Base-by-base conservation (phyloP, 768 basidiomycete species). In the Cystobasidium ongulense region DNA sequence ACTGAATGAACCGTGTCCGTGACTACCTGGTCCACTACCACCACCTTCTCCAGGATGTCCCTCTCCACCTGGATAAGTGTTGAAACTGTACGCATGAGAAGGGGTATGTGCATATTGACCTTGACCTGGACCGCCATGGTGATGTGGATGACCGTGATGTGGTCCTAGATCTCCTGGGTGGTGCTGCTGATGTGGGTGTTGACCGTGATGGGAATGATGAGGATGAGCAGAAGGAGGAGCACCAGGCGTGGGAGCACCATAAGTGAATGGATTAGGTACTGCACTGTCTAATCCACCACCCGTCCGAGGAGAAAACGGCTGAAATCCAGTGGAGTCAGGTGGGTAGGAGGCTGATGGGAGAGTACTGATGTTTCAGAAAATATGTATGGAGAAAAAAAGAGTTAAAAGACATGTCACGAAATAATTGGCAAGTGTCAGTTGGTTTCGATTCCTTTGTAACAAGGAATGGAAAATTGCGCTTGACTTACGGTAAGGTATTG, bases 301-400 rank as follows among this genome's bases (percentile, higher is more conserved):
- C n/a, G n/a, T 59, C 1, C 68, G 68, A 27, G 68, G 68, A 1
- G 68, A 71, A 53, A 71, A 71, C 25, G 59, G 68, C 29, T 67
- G 65, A 29, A 67, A 53, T 36, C 39, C 65, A 5, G 65, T 11
- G n/a, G 10, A 11, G n/a, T 67, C 65, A n/a, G 65, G 65, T 1
- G 65, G 27, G 29, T 5, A 67, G 10, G 25, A 25, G 3, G 39
- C 65, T 17, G 65, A 33, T 25, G 65, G 43, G 5, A 41, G 31
- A 33, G 25, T 67, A n/a, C 38, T 67, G 29, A 67, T 50, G 63
- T 7, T 7, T n/a, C 61, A 10, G 57, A 27, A 15, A 59, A n/a
- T 13, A n/a, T 27, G 43, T 46, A 46, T 13, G n/a, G 43, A 13
- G n/a, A 46, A 46, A 13, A 46, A n/a, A 46, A 46, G 43, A 46